Evolutionary conservation across 805 yeast genomes (phyloP), one percentile per base, ranked within the genome.

Genomic region (Metschnikowia bowlesiae): DNA sequence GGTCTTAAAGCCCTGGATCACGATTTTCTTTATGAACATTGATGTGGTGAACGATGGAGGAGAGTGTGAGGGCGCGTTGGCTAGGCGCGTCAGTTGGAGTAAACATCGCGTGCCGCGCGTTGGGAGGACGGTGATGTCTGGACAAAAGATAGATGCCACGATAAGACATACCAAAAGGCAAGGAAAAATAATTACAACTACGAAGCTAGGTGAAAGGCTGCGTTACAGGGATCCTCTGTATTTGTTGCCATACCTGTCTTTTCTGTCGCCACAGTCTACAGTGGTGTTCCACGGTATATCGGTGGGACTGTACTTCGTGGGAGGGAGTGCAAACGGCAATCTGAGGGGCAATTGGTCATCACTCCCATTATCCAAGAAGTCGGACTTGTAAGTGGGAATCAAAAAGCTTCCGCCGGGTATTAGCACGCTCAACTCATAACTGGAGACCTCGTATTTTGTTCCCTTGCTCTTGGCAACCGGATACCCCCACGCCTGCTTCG

Each of bases 1-100:
- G 54, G 98, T 90, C 69, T 89, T 90, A 74, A 92, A 92, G 34
- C 98, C 98, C 64, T 89, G 95, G 48, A 92, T 87, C 9, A 81
- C 78, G 41, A 92, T 87, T 64, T 75, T 63, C 53, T 71, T 72
- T 59, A 73, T 73, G 55, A 68, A 61, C 78, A 73, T 73, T 14
- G 50, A 31, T 44, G 32, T 33, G 32, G 32, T 39, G 8, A 8
- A 38, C 8, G 8, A 31, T 18, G 29, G 16, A 11, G 22, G 18
- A 33, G n/a, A 28, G 29, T 39, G 32, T 22, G 29, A 35, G 31
- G 16, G 45, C 45, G 45, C 45, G 45, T 42, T 42, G 16, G 22
- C 16, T 8, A 32, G n/a, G 38, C 45, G 45, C 45, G 38, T 42
- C 31, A 22, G 45, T 11, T n/a, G 38, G 39, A 22, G 39, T 29